Conservation (phyloP, 805 yeast genomes). For the Nakazawaea sp. region DNA sequence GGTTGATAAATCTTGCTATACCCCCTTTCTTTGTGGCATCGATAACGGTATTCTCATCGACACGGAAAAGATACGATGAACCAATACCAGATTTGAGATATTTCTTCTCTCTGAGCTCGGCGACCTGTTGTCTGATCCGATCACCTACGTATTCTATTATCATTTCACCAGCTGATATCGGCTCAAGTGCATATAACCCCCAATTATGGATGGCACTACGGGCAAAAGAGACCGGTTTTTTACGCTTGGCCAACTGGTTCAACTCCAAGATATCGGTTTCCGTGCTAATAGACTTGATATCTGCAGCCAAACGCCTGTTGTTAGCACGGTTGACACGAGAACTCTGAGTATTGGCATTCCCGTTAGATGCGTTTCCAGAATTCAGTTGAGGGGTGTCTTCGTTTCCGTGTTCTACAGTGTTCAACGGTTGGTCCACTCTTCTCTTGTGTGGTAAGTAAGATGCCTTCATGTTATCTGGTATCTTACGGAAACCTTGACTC, state of each 20-base stretch:
- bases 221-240: constrained; percentile 94
- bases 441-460: constrained; percentile 81
- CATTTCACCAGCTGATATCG: constrained; percentile 95
- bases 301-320: constrained; percentile 85
- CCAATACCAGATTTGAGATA: constrained; percentile 91
- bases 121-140: constrained; percentile 85
- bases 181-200: constrained; percentile 95
- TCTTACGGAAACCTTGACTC: constrained; percentile 67
- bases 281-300: constrained; percentile 74
- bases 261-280: constrained; percentile 77
- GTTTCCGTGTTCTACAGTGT: constrained; percentile 59
- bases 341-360: constrained; percentile 39
- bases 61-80: constrained; percentile 85
- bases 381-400: constrained; percentile 25
- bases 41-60: constrained; percentile 89
- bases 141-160: constrained; percentile 98
- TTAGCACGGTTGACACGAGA: constrained; percentile 84
- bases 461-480: constrained; percentile 64
- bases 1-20: constrained; percentile 93
- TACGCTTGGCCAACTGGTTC: constrained; percentile 83
- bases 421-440: constrained; percentile 59
- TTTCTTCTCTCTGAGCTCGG: constrained; percentile 83
- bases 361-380: constrained; percentile 16
- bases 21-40: constrained; percentile 98
- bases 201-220: constrained; percentile 96